These are phyloP conservation scores for Gastrolobium villosum DNA, from an alignment of 306 rosid species.

Conservation along the genomic window DNA sequence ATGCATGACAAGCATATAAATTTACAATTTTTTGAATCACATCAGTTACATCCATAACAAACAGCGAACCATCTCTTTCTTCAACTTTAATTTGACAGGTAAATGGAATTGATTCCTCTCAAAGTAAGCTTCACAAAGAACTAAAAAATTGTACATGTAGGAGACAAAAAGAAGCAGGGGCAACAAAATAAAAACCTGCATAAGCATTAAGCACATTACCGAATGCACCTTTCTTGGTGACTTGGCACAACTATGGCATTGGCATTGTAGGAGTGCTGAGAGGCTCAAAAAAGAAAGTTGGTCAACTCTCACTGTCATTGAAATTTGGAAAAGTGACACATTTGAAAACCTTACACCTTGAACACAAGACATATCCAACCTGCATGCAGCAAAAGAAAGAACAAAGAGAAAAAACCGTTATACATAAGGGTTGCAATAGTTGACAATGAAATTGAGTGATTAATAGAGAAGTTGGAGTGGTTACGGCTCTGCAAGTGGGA, in stretches of 20 bases:
- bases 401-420: slow-evolving; percentile 13
- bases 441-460: no score
- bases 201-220: not conserved
- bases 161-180: not conserved
- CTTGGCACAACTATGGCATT: not conserved
- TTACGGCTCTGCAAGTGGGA: slow-evolving; percentile 92
- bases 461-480: not conserved
- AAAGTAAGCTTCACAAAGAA: not conserved
- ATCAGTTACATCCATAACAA: slow-evolving; percentile 19
- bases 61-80: slow-evolving; percentile 14
- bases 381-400: slow-evolving; percentile 43
- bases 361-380: slow-evolving; percentile 81
- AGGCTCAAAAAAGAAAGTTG: slow-evolving; percentile 53
- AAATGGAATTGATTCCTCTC: slow-evolving; percentile 25
- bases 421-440: no score
- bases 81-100: not conserved
- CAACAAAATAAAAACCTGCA: slow-evolving; percentile 9
- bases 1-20: slow-evolving; percentile 26
- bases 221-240: not conserved
- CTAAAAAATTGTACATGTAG: slow-evolving; percentile 30
- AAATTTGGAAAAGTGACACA: slow-evolving; percentile 88
- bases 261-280: slow-evolving; percentile 15
- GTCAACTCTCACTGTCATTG: slow-evolving; percentile 64
- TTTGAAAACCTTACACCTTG: slow-evolving; percentile 87
- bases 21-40: slow-evolving; percentile 27